Evolutionary conservation across 2,329 filamentous ascomycete genomes (phyloP), one percentile per base, ranked within the genome.

Genomic region (Didymosphaeria variabile): DNA sequence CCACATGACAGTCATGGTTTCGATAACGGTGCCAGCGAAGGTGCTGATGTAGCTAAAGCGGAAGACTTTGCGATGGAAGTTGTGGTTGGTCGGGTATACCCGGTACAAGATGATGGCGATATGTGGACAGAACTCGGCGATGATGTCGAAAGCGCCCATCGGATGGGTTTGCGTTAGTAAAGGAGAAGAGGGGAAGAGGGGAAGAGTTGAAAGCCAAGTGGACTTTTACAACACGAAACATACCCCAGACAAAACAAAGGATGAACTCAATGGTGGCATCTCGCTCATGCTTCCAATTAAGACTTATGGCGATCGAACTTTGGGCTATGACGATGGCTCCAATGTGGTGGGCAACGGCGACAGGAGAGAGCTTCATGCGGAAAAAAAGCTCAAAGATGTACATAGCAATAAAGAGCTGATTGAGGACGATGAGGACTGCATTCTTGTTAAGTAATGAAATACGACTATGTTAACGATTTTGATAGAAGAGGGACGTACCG

Each of bases 51-150:
- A 76, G 0, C 79, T 76, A 0, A 74, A 49, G 19, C 72, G 65
- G 59, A 83, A 82, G 23, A 83, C 66, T 8, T 72, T 75, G 23
- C 65, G 66, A 29, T 83, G 77, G 57, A 82, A 79, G 0, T 57
- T 57, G 65, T 83, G 81, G 2, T 73, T 69, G 1, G 67, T 63
- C 3, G 79, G 77, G 58, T 78, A 78, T 1, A 81, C 61, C 7
- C 81, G 79, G 64, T 83, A 82, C 3, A 82, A 70, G 38, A 83
- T 79, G 55, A 83, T 82, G 19, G 80, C 77, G 17, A 82, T 59
- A 31, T 83, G 81, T 0, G 81, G 81, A 63, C 81, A 79, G 61
- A 83, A 79, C 65, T 83, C 82, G 21, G 79, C 81, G 12, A 83
- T 64, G 12, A 82, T 78, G 58, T 83, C 81, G 61, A 84, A 83